Conservation (phyloP, 2,329 filamentous ascomycete species). For the Hypoxylon sp. region DNA sequence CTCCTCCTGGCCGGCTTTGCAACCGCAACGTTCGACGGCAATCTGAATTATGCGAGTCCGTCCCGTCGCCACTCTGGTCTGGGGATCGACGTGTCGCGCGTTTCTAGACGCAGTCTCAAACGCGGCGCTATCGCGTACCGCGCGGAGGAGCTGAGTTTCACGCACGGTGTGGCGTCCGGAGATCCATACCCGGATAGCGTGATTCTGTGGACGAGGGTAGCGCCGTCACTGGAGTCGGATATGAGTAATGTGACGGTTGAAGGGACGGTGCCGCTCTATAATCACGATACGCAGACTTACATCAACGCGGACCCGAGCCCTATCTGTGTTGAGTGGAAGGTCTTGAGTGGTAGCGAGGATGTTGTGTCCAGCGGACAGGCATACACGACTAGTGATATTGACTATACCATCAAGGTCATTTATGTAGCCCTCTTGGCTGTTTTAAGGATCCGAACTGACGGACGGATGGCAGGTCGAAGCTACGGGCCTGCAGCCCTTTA, state of each 20-base stretch:
- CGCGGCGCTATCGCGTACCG: slow-evolving; percentile 61
- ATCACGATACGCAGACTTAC: slow-evolving; percentile 64
- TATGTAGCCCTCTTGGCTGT: not conserved
- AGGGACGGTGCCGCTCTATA: slow-evolving; percentile 62
- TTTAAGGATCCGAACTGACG: not conserved
- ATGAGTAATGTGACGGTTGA: slow-evolving; percentile 62
- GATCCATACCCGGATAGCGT: slow-evolving; percentile 71
- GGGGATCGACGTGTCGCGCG: slow-evolving; percentile 74
- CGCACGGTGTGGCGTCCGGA: slow-evolving; percentile 71
- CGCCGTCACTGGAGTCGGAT: slow-evolving; percentile 63
- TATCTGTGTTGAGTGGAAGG: slow-evolving; percentile 77
- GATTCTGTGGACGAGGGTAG: slow-evolving; percentile 67
- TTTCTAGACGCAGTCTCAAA: slow-evolving; percentile 68
- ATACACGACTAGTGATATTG: slow-evolving; percentile 80
- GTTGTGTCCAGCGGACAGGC: slow-evolving; percentile 71
- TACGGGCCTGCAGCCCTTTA: slow-evolving; percentile 54
- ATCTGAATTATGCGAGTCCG: slow-evolving; percentile 78
- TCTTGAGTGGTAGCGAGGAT: slow-evolving; percentile 63
- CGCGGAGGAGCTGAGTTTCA: slow-evolving; percentile 70
- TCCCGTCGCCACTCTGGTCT: slow-evolving; percentile 75
- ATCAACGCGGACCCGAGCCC: slow-evolving; percentile 63
- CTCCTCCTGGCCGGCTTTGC: slow-evolving; percentile 26
- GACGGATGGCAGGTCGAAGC: slow-evolving; percentile 66
- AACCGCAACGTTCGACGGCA: slow-evolving; percentile 56
- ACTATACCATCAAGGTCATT: slow-evolving; percentile 79